A percentile compares a stretch with the other conserved stretches of the same genome.
Evolutionary conservation across 2,329 filamentous ascomycete genomes (phyloP).

Genomic region (Epichloe brachyelytri): DNA sequence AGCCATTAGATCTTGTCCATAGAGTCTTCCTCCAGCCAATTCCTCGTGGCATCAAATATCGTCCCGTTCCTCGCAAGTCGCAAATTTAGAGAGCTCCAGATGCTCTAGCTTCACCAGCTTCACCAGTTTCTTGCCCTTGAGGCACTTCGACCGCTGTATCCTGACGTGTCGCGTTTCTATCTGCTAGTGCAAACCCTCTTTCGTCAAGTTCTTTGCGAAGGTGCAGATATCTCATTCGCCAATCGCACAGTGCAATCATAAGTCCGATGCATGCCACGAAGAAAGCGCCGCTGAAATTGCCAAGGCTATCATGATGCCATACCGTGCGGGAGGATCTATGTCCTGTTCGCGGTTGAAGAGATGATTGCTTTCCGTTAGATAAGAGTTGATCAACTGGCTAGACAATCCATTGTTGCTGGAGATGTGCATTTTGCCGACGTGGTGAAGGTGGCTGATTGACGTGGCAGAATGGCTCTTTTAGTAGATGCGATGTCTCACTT

Average conservation of each 20-base stretch:
- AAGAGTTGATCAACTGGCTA: background rate
- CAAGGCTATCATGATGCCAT: conserved; percentile 6
- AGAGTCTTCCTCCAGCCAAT: background rate
- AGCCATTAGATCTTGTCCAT: too few species aligned
- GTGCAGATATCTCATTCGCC: conserved; percentile 6
- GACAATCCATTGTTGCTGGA: background rate
- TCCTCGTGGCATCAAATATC: background rate
- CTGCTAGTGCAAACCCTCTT: conserved; percentile 1
- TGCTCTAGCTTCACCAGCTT: background rate
- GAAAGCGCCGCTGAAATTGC: conserved; percentile 7
- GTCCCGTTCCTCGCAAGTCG: background rate
- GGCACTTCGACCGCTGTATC: background rate
- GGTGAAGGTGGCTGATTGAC: background rate
- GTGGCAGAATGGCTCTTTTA: background rate
- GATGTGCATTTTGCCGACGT: background rate
- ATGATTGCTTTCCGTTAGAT: background rate
- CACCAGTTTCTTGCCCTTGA: background rate
- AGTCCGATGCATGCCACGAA: conserved; percentile 7
- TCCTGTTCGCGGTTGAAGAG: conserved; percentile 5
- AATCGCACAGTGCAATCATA: conserved; percentile 5
- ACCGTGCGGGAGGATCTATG: conserved; percentile 3
- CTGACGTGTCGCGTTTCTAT: background rate
- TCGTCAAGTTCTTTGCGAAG: conserved; percentile 6
- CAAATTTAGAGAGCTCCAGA: conserved; percentile 4
- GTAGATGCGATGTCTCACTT: background rate